Conservation (phyloP, 441 rosid genomes). For the Gossypium armourianum region DNA sequence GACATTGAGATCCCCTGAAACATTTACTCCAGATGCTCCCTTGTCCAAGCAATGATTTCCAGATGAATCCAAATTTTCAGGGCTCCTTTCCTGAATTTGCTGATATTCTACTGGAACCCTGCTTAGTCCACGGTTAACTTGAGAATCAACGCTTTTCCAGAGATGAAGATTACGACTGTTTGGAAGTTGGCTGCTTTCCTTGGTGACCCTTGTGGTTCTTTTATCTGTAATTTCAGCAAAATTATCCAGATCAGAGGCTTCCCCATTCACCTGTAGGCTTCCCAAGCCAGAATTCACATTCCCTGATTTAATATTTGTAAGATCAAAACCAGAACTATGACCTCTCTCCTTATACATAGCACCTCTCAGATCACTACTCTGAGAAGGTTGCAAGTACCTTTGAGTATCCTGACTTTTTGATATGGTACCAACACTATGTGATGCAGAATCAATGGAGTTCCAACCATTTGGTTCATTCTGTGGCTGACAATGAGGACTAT, state of each 20-base stretch:
- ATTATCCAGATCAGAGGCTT: constrained; percentile 23
- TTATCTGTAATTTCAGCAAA: constrained; percentile 27
- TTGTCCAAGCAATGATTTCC: constrained; percentile 30
- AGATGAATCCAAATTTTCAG: constrained; percentile 35
- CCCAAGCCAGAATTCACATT: constrained; percentile 21
- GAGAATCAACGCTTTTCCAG: constrained; percentile 33
- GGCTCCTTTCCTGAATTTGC: constrained; percentile 28
- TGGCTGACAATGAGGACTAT: constrained; percentile 19
- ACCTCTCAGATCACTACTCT: constrained; percentile 19
- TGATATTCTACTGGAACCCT: constrained; percentile 22
- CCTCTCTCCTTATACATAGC: constrained; percentile 25
- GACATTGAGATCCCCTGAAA: constrained; percentile 20
- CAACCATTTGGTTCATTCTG: constrained; percentile 30
- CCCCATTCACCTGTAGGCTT: constrained; percentile 22
- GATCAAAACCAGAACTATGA: constrained; percentile 32
- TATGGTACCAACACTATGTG: constrained; percentile 19
- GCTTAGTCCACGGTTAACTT: constrained; percentile 18
- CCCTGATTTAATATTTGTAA: constrained; percentile 26
- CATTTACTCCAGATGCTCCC: constrained; percentile 24
- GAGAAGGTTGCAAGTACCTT: constrained; percentile 27
- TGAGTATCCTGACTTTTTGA: constrained; percentile 31
- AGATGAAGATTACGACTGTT: constrained; percentile 27
- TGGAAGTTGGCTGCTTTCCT: constrained; percentile 28
- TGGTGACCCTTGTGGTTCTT: constrained; percentile 26
- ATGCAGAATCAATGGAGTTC: constrained; percentile 30